These are phyloP conservation scores for Polyporus tsugae DNA, from an alignment of 1,284 basidiomycete species.

Conservation along the genomic window DNA sequence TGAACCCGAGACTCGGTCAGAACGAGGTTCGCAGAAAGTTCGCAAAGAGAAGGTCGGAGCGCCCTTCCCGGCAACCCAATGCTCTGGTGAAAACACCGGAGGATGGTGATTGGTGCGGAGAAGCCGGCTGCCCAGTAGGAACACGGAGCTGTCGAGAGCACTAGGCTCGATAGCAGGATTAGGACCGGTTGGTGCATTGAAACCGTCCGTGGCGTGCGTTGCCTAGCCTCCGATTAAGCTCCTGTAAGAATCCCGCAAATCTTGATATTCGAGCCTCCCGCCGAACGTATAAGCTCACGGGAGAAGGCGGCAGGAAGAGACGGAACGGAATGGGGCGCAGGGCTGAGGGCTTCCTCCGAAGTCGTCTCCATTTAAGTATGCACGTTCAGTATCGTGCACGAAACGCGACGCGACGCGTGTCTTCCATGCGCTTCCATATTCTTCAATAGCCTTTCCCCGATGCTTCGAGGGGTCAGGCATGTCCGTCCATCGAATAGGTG, in stretches of 20 bases:
- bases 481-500: neutral
- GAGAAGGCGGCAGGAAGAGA: constrained; percentile 1
- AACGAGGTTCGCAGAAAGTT: neutral
- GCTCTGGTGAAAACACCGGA: neutral
- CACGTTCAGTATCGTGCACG: neutral
- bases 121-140: neutral
- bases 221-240: neutral
- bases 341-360: constrained; percentile 3
- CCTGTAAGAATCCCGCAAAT: neutral
- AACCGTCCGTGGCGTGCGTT: neutral
- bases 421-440: neutral
- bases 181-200: neutral
- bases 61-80: constrained; percentile 2
- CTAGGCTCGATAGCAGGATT: neutral
- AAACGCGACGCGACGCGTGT: neutral
- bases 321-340: constrained; percentile 4
- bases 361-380: neutral
- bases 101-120: neutral
- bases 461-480: neutral
- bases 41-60: neutral
- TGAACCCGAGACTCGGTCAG: neutral
- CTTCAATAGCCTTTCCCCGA: constrained; percentile 1
- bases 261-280: neutral
- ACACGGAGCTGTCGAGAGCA: neutral
- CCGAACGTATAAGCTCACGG: constrained; percentile 6